A percentile compares a stretch with the other conserved stretches of the same genome.
phyloP scores from a whole-genome alignment of 805 yeast genomes.

The Clavispora asparagi region DNA sequence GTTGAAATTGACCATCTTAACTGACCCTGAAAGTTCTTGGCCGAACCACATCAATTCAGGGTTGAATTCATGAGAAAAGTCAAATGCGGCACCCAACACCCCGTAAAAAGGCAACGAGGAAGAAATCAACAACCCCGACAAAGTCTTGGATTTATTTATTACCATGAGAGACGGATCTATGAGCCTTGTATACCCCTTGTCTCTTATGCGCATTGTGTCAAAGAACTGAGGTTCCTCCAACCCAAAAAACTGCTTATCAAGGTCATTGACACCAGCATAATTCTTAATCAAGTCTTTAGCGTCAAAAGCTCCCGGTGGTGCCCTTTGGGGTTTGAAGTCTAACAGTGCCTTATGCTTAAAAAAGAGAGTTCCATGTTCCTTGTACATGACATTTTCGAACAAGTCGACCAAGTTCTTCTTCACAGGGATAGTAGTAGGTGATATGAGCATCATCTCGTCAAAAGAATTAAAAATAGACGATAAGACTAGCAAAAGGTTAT shows the following conservation, averaged over 20 bases:
- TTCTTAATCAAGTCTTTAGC: conserved; percentile 18
- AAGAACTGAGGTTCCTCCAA: conserved; percentile 3
- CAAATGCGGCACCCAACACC: conserved; percentile 18
- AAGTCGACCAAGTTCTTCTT: conserved; percentile 4
- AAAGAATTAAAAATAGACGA: conserved; percentile 4
- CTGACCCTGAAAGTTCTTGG: conserved; percentile 24
- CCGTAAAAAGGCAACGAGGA: conserved; percentile 21
- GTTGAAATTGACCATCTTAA: conserved; percentile 20
- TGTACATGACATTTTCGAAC: conserved; percentile 17
- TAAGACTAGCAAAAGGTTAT: conserved; percentile 1
- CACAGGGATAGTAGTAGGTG: conserved; percentile 6
- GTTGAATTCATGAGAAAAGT: conserved; percentile 7
- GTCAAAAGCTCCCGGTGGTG: conserved; percentile 27
- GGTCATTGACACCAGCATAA: conserved; percentile 16
- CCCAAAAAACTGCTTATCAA: conserved; percentile 18
- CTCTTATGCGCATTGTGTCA: conserved; percentile 15
- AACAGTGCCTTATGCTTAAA: conserved; percentile 24
- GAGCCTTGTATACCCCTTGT: conserved; percentile 17
- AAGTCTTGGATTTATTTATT: conserved; percentile 21
- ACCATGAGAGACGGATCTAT: conserved; percentile 26
- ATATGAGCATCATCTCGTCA: conserved; percentile 3
- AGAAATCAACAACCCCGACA: conserved; percentile 24
- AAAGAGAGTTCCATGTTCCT: conserved; percentile 20
- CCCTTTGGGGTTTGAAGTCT: conserved; percentile 13
- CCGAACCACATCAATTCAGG: conserved; percentile 33